phyloP scores from a whole-genome alignment of 2,329 filamentous ascomycete genomes.

The Eutypella sp. region DNA sequence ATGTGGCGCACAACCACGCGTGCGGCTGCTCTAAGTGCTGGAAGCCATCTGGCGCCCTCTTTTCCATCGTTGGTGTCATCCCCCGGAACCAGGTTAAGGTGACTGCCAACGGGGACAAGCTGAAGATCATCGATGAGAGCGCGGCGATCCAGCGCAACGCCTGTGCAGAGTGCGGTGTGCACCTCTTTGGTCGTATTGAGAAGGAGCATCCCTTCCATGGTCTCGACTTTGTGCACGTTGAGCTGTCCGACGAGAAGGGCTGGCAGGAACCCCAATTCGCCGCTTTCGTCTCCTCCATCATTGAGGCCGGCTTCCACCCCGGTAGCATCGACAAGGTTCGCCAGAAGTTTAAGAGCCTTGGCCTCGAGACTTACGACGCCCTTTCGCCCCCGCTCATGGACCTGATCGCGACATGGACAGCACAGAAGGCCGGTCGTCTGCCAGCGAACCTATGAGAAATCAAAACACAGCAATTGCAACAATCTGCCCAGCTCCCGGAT shows the following conservation, averaged over 20 bases:
- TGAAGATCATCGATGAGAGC: constrained; percentile 48
- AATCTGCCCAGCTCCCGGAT: too few relatives aligned
- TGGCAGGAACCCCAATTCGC: constrained; percentile 71
- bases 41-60: constrained; percentile 60
- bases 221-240: constrained; percentile 63
- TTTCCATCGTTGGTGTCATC: constrained; percentile 59
- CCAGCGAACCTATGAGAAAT: not conserved
- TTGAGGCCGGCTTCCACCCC: constrained; percentile 61
- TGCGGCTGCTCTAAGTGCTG: constrained; percentile 71
- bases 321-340: constrained; percentile 51
- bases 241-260: constrained; percentile 55
- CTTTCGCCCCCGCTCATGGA: constrained; percentile 62
- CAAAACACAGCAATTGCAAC: too few relatives aligned
- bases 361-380: constrained; percentile 58
- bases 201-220: constrained; percentile 62
- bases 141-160: constrained; percentile 58
- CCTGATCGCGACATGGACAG: constrained; percentile 50
- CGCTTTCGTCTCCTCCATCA: constrained; percentile 62
- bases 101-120: constrained; percentile 53
- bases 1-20: constrained; percentile 64
- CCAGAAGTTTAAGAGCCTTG: constrained; percentile 44
- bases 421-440: constrained; percentile 36
- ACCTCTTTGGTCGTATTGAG: constrained; percentile 61
- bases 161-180: constrained; percentile 56
- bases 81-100: constrained; percentile 50